Percentiles rank a stretch among this genome's conserved stretches.
Evolutionary conservation across 495 filamentous ascomycete species (phyloP).

Genomic region (Trichoderma gamsii): DNA sequence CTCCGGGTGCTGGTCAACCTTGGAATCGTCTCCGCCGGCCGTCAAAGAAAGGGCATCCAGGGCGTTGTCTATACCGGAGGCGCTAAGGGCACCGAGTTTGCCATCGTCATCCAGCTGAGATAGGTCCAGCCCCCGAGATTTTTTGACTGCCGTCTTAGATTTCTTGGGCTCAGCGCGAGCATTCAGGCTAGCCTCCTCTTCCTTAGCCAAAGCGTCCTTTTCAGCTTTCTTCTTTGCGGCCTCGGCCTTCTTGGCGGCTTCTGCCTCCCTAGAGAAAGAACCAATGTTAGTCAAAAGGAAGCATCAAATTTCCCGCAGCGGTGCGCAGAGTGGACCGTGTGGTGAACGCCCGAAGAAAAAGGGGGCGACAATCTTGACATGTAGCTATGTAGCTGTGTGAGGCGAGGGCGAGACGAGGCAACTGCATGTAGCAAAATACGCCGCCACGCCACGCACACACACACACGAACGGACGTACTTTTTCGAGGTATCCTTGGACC

Average conservation of each 20-base stretch:
- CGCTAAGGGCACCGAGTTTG: slow-evolving; percentile 53
- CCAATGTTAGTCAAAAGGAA: background rate
- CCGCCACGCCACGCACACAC: background rate
- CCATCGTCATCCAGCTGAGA: slow-evolving; percentile 56
- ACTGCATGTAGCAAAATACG: background rate
- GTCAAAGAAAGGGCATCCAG: slow-evolving; percentile 75
- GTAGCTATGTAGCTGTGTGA: background rate
- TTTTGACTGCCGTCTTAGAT: slow-evolving; percentile 57
- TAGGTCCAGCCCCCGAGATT: slow-evolving; percentile 63
- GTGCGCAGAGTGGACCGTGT: slow-evolving; percentile 1
- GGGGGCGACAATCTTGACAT: background rate
- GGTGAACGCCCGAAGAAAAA: slow-evolving; percentile 13
- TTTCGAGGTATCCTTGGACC: slow-evolving; percentile 74
- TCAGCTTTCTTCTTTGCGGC: slow-evolving; percentile 83
- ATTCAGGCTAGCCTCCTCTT: slow-evolving; percentile 70
- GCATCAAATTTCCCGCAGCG: background rate
- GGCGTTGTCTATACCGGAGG: slow-evolving; percentile 83
- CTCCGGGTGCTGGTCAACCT: slow-evolving; percentile 83
- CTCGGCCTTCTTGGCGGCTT: slow-evolving; percentile 80
- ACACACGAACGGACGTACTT: slow-evolving; percentile 52
- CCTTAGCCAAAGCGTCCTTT: slow-evolving; percentile 71
- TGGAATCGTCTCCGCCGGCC: slow-evolving; percentile 39
- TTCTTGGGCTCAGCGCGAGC: slow-evolving; percentile 56
- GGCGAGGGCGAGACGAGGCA: background rate
- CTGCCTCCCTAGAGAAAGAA: slow-evolving; percentile 57